Base-by-base conservation (phyloP, 2,329 filamentous ascomycete species). In the Aureobasidium vineae region DNA sequence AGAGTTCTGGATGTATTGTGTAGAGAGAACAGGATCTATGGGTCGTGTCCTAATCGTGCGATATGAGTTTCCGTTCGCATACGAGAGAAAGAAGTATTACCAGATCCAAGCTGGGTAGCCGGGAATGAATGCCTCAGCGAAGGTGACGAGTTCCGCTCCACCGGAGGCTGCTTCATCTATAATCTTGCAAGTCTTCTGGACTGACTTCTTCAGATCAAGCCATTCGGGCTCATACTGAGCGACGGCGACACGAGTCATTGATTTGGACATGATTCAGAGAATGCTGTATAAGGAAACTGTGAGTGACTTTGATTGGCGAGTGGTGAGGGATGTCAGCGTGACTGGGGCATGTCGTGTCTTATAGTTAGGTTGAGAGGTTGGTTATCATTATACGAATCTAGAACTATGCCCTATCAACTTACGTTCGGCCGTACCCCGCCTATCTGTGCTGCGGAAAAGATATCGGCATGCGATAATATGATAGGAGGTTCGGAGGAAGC, bases 181-280 rank as follows among this genome's bases (percentile, higher is more conserved):
- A 60, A 88, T 77, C 0, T 75, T 71, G 70, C 84, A 83, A 8
- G 86, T 86, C 72, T 88, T 88, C 1, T 79, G 72, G 1, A 88
- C 82, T 1, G 80, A 79, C 0, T 73, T 82, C 8, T 81, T 76
- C 2, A 88, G 79, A 70, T 89, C 83, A 8, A 88, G 78, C 85
- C 85, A 88, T 1, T 78, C 80, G 0, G 86, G 85, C 73, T 88
- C 86, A 6, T 82, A 81, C 71, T 88, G 85, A 0, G 84, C 80
- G 15, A 83, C 83, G 33, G 81, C 83, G 5, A 85, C 80, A 43
- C 66, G 57, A 31, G 23, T 26, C 2, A 26, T 52, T 52, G 23
- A 8, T 28, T 28, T 31, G 11, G 45, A 23, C 45, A 49, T 49
- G n/a, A n/a, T n/a, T n/a, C n/a, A n/a, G n/a, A n/a, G n/a, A n/a